These are phyloP conservation scores for Monilinia polystroma DNA, from an alignment of 2,329 filamentous ascomycete genomes.

Conservation along the genomic window DNA sequence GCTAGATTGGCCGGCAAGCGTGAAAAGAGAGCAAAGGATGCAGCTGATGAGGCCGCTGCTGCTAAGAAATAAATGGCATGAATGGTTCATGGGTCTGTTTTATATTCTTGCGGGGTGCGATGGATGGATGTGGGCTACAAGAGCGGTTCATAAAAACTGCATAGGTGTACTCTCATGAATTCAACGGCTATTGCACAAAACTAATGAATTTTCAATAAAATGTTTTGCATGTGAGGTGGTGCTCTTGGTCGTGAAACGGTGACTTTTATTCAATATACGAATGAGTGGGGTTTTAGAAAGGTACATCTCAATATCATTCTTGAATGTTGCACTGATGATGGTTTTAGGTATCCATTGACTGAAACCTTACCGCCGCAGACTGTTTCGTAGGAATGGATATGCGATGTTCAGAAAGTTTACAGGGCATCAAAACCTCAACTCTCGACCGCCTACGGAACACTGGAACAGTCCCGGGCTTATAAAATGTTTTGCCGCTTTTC, in stretches of 20 bases:
- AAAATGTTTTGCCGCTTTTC: neutral
- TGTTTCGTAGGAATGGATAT: neutral
- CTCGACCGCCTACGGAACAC: neutral
- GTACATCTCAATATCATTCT: neutral
- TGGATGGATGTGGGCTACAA: slow-evolving; percentile 37
- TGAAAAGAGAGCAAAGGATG: slow-evolving; percentile 91
- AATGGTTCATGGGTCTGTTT: slow-evolving; percentile 34
- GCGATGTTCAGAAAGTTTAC: neutral
- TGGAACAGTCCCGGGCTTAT: neutral
- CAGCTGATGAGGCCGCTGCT: slow-evolving; percentile 73
- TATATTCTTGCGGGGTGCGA: slow-evolving; percentile 36
- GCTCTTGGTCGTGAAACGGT: neutral
- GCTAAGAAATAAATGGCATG: slow-evolving; percentile 73
- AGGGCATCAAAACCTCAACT: neutral
- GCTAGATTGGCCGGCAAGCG: slow-evolving; percentile 77
- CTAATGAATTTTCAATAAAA: slow-evolving; percentile 22
- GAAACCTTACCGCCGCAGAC: neutral
- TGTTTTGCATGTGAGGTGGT: slow-evolving; percentile 20
- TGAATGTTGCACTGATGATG: neutral
- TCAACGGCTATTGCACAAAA: slow-evolving; percentile 37
- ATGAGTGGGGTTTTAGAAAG: neutral
- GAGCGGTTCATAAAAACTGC: slow-evolving; percentile 38
- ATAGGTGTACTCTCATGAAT: slow-evolving; percentile 43
- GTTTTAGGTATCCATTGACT: neutral
- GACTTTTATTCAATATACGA: neutral